Evolutionary conservation across 768 basidiomycete species (phyloP), one percentile per base, ranked within the genome.

Genomic region (Auricularia cornea): DNA sequence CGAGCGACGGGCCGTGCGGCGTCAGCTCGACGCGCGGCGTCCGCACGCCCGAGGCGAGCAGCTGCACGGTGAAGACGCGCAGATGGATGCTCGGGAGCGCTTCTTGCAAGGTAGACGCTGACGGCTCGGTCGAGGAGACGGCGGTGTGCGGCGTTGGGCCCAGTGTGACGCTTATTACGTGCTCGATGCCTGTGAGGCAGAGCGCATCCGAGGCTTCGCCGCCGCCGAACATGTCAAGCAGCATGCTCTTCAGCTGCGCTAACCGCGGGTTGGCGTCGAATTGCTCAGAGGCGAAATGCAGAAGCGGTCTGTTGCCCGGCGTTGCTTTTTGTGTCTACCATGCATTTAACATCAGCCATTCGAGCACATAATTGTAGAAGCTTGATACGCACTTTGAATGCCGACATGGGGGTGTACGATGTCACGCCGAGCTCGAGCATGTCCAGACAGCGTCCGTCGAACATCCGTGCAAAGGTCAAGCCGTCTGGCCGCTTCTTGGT

Each of bases 341-440:
- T 1, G 38, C 10, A 29, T 5, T 29, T 59, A 20, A 66, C 30
- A 38, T 51, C 23, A 60, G 40, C 10, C 33, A 18, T 32, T 16
- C 57, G 26, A 38, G 33, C 10, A n/a, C 51, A 33, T 26, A 59
- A 28, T 32, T 56, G 35, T 59, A 20, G 40, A 40, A 18, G n/a
- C n/a, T n/a, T n/a, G n/a, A n/a, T n/a, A 62, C 84, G 62, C 73
- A 90, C 97, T 80, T 93, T 92, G 79, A 96, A 88, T 38, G 85
- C 85, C 16, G 80, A 69, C 89, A 98, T 95, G 66, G 84, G 80
- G 60, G 84, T 81, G 71, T 87, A 94, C 52, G 78, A 82, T 61
- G 94, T 91, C 30, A 98, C 86, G 1, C 96, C 94, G 10, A 97
- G 77, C 76, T 98, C 97, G 63, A 93, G 83, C 92, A 98, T 96